Percentiles rank a stretch among this genome's conserved stretches.
Conservation (phyloP, 129 eudicot genomes). For the Saussurea involucrata region DNA sequence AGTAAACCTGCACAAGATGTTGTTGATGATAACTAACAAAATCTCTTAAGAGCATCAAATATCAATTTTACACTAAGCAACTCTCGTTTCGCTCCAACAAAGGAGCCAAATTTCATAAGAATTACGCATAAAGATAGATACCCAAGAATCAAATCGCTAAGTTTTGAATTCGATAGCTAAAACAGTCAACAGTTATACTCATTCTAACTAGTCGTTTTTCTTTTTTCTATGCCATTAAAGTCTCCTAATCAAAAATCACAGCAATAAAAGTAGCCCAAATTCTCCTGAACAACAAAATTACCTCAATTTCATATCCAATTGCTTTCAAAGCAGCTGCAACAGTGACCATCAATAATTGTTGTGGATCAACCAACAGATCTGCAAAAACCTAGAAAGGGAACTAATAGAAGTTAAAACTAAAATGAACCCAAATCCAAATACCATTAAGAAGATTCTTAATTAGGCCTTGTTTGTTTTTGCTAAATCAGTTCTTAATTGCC, state of each 20-base stretch:
- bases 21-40: neutral
- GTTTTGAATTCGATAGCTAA: neutral
- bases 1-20: conserved; percentile 53
- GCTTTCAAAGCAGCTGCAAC: conserved; percentile 71
- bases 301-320: conserved; percentile 94
- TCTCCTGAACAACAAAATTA: conserved; percentile 22
- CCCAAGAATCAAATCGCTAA: neutral
- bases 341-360: conserved; percentile 80
- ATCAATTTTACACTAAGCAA: neutral
- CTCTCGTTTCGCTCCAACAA: neutral
- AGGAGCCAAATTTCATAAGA: neutral
- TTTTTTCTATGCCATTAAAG: neutral
- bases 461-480: too few species aligned
- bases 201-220: neutral
- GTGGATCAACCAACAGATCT: conserved; percentile 75
- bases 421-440: conserved; percentile 8
- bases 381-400: conserved; percentile 65
- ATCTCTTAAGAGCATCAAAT: neutral
- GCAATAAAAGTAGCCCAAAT: neutral
- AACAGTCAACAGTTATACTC: neutral
- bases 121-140: neutral
- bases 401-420: conserved; percentile 10
- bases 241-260: neutral
- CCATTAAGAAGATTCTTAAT: neutral
- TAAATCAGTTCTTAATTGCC: too few species aligned